Base-by-base conservation (phyloP, 257 asterid genomes). In the Solanum sejunctum region DNA sequence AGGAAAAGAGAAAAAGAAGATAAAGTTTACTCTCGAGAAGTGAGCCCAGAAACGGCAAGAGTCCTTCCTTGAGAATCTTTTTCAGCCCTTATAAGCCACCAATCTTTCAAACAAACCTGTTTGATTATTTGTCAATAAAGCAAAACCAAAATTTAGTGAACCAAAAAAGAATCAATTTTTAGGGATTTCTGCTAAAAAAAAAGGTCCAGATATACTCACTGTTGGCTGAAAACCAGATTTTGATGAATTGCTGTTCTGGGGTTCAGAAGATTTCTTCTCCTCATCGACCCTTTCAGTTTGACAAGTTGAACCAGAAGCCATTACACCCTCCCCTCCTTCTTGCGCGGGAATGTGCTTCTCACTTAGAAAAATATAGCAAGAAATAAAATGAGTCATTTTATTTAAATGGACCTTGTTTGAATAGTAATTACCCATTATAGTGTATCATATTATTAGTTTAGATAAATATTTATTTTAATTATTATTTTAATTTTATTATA, bases 71-170 rank as follows among this genome's bases (percentile, higher is more conserved):
- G 86, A 80, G 75, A 63, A 77, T 84, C 91, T 20, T 64, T 64
- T 32, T 89, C 94, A 28, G 92, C 85, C 89, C 91, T 91, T 73
- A 88, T 86, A 88, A 93, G 80, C 98, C 98, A 95, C 98, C 98
- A 95, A 72, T 93, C 95, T 36, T 52, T 85, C 90, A 95, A 88
- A 84, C 90, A 83, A 20, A 92, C 93, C 98, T 95, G 47, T 81
- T 36, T 8, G 23, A 39, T 70, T 70, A 2, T 69, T 41, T 4
- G 28, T 52, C 41, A 26, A 72, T 58, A 39, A n/a, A 47, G 18
- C 51, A 41, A 12, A 84, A 56, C 20, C 60, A 20, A 67, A 58
- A 61, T 36, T 49, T 12, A 86, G 72, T 67, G 16, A 9, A 61
- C 64, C 7, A 71, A 9, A 43, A 3, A 49, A 18, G 54, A 7